phyloP scores from a whole-genome alignment of 2,329 filamentous ascomycete species.

The Colletotrichum sp. region DNA sequence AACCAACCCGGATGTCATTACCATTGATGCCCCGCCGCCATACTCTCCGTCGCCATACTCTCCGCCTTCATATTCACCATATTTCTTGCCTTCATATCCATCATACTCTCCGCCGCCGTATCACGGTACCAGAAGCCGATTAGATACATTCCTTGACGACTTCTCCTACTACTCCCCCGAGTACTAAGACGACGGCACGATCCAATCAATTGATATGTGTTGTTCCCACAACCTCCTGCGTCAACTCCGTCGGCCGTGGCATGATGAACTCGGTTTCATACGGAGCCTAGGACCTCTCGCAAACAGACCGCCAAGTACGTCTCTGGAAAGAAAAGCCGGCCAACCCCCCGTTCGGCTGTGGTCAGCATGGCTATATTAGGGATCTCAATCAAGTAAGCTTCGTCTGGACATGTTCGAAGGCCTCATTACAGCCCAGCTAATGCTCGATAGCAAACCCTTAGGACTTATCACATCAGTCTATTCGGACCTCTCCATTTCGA shows the following conservation, averaged over 20 bases:
- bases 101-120: neutral
- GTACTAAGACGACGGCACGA: neutral
- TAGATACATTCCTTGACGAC: neutral
- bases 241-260: neutral
- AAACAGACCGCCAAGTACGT: neutral
- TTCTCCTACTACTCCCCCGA: neutral
- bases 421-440: neutral
- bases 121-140: accelerated
- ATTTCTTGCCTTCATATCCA: neutral
- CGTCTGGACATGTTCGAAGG: neutral
- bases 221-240: neutral
- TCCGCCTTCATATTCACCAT: neutral
- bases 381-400: neutral
- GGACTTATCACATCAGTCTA: accelerated
- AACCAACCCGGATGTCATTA: accelerated
- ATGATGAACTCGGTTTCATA: neutral
- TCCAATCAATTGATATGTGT: neutral
- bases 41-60: neutral
- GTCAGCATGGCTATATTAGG: neutral
- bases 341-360: neutral
- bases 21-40: neutral
- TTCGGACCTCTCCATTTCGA: neutral
- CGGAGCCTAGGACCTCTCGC: accelerated
- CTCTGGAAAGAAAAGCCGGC: neutral
- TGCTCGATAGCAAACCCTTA: accelerated